A percentile compares a stretch with the other conserved stretches of the same genome.
Conservation (phyloP, 805 yeast species). For the Candida manassasensis region DNA sequence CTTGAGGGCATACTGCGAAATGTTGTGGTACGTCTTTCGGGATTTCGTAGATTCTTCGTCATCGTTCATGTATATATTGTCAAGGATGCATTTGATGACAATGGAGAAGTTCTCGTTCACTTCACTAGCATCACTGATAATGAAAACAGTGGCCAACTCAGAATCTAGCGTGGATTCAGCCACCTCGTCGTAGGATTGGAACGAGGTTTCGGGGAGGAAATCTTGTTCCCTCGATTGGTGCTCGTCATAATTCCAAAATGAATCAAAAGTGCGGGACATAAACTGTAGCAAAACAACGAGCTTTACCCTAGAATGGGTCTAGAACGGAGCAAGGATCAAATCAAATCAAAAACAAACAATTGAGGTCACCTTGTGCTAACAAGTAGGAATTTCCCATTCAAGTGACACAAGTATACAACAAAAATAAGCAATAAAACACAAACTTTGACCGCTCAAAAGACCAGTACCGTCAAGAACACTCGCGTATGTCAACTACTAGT, state of each 20-base stretch:
- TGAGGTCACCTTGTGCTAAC: too few relatives aligned
- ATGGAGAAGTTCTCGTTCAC: constrained; percentile 35
- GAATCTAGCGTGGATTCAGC: constrained; percentile 6
- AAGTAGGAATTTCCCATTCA: too few relatives aligned
- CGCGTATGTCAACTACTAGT: too few relatives aligned
- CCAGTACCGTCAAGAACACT: too few relatives aligned
- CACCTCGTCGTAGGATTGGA: constrained; percentile 2
- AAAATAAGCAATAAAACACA: too few relatives aligned
- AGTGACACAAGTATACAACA: too few relatives aligned
- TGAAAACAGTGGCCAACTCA: constrained; percentile 13
- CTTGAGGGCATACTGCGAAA: constrained; percentile 31
- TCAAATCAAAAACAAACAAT: too few relatives aligned
- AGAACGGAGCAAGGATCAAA: too few relatives aligned
- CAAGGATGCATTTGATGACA: constrained; percentile 30
- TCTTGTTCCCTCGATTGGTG: not conserved
- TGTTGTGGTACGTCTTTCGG: constrained; percentile 22
- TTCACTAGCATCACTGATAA: constrained; percentile 36
- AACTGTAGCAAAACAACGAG: too few relatives aligned
- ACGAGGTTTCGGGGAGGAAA: constrained; percentile 1
- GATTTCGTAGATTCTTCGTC: constrained; percentile 6
- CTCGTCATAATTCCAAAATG: constrained; percentile 2
- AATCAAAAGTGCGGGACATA: not conserved
- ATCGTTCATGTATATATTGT: constrained; percentile 19
- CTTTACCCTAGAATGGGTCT: too few relatives aligned
- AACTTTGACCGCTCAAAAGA: too few relatives aligned